Evolutionary conservation across 768 basidiomycete genomes (phyloP).

Genomic region (Termitomyces sp.): DNA sequence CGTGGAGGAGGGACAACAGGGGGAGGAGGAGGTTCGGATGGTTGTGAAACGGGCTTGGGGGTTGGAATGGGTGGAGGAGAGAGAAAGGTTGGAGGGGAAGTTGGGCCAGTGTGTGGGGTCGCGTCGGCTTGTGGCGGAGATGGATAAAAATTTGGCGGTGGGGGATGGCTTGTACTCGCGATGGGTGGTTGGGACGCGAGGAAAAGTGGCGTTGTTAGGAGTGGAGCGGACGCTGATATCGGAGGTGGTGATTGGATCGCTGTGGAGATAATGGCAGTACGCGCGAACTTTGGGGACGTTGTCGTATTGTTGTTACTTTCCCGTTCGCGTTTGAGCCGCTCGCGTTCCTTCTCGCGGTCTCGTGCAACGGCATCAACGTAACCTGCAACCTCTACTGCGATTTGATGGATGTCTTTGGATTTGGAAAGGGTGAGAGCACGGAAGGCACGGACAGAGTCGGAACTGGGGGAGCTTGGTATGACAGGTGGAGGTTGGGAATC

Average conservation of each 20-base stretch:
- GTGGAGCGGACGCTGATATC: slow-evolving; percentile 5
- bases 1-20: slow-evolving; percentile 11
- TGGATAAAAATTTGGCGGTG: slow-evolving; percentile 47
- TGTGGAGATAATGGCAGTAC: slow-evolving; percentile 6
- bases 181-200: slow-evolving; percentile 5
- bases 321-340: slow-evolving; percentile 62
- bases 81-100: slow-evolving; percentile 17
- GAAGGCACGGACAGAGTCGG: slow-evolving; percentile 33
- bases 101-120: slow-evolving; percentile 14
- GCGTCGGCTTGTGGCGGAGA: slow-evolving; percentile 52
- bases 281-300: slow-evolving; percentile 23
- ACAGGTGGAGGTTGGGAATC: slow-evolving; percentile 18
- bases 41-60: neutral
- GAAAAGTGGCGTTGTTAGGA: slow-evolving; percentile 5
- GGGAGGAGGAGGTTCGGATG: slow-evolving; percentile 8
- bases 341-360: slow-evolving; percentile 75
- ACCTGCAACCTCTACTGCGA: slow-evolving; percentile 55
- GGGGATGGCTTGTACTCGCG: slow-evolving; percentile 2
- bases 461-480: slow-evolving; percentile 22
- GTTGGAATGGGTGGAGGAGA: slow-evolving; percentile 2
- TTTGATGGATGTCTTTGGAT: slow-evolving; percentile 40
- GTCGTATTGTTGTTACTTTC: slow-evolving; percentile 24
- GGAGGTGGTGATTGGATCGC: slow-evolving; percentile 20
- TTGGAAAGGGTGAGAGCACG: slow-evolving; percentile 48
- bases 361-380: slow-evolving; percentile 74